A percentile compares a stretch with the other conserved stretches of the same genome.
These are phyloP conservation scores for Wallacemonas sp. DNA, from an alignment of 208 protist genomes.

Conservation along the genomic window DNA sequence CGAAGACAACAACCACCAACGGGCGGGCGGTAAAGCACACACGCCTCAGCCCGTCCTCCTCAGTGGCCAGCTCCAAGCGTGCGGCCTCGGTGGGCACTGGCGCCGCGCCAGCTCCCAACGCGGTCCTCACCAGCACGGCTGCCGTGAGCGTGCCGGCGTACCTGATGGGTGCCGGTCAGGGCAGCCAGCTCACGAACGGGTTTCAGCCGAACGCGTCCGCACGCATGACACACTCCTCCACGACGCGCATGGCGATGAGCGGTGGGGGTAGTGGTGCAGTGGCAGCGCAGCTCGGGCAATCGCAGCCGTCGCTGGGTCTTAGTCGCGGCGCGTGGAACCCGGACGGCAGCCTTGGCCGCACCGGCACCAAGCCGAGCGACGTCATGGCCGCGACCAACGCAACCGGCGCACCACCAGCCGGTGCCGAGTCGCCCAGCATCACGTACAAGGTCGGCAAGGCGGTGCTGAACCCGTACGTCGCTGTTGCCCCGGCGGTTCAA, in stretches of 20 bases:
- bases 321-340: too few relatives aligned
- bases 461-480: constrained; percentile 59
- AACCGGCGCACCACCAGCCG: too few relatives aligned
- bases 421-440: neutral
- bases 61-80: neutral
- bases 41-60: neutral
- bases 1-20: too few relatives aligned
- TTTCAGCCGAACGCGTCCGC: neutral
- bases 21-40: neutral
- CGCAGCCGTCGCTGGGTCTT: too few relatives aligned
- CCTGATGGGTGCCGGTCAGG: constrained; percentile 3
- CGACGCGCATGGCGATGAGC: neutral
- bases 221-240: neutral
- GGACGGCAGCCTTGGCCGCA: too few relatives aligned
- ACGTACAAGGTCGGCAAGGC: constrained; percentile 54
- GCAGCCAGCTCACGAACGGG: neutral
- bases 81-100: neutral
- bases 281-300: neutral
- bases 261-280: too few relatives aligned
- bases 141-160: constrained; percentile 4
- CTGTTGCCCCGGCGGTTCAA: constrained; percentile 55
- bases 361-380: too few relatives aligned
- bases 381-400: neutral
- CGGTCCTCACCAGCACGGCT: neutral
- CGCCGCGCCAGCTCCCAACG: neutral